Base-by-base conservation (phyloP, 2,329 filamentous ascomycete genomes). In the Colletotrichum sojae region DNA sequence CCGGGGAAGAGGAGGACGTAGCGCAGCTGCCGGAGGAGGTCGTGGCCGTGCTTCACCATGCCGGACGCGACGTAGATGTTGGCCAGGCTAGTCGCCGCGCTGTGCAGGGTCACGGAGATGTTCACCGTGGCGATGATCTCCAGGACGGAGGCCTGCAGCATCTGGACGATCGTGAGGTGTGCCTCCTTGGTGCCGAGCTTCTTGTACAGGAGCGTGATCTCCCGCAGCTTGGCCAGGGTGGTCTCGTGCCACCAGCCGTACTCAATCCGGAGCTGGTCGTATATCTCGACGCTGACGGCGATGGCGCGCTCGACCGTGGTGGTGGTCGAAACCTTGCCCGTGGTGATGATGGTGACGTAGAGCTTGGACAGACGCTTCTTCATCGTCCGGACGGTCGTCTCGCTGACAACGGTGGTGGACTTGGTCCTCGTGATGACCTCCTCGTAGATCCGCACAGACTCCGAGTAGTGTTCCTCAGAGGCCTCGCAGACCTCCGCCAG, bases 331-430 rank as follows among this genome's bases (percentile, higher is more conserved):
- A 77, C 77, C 43, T 77, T 78, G 12, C 80, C 79, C 6, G 79
- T 80, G 10, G 80, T 80, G 53, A 82, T 77, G 46, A 82, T 74
- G 10, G 53, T 65, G 13, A 68, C 73, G 60, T 86, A 86, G 18
- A 87, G 73, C 73, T 81, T 83, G 2, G 85, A 84, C 25, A 87
- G 77, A 9, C 84, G 82, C 71, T 82, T 85, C 75, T 85, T 87
- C 72, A 86, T 81, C 0, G 79, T 84, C 20, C 79, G 79, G 13
- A 84, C 73, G 2, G 81, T 80, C 0, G 78, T 79, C 74, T 69
- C 72, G 0, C 75, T 77, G 1, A 79, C 76, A 52, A 80, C 81
- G 70, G 71, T 83, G 64, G 75, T 78, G 60, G 56, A 75, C 10
- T 55, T 78, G 73, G 72, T 77, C 67, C 79, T 65, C 16, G 56